Evolutionary conservation across 768 basidiomycete species (phyloP), one percentile per base, ranked within the genome.

Genomic region (Porpolomopsis calyptriformis): DNA sequence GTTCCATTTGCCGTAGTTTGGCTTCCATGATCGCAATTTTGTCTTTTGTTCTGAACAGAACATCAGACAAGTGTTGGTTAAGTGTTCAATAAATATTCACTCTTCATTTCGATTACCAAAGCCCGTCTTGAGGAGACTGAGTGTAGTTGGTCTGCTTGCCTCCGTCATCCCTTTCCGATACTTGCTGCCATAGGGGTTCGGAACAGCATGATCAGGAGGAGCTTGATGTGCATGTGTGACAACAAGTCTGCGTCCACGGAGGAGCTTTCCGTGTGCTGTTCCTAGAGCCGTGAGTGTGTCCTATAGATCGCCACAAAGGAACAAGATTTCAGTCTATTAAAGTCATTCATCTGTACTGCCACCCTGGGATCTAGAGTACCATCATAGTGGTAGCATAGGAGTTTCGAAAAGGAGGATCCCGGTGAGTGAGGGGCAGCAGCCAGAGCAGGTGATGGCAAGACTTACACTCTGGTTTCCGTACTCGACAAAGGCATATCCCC

Each of bases 21-120:
- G 94, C 94, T 64, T 99, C 96, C 74, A 97, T 85, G 56, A 83
- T 77, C 6, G 92, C 91, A 54, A 99, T 99, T 65, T 97, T 96
- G 54, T 80, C 81, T 36, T 74, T 67, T 1, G 88, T 92, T 41
- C 87, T 93, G 56, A 47, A 53, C 10, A 38, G 55, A 55, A 46
- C 41, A 29, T 46, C 20, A 19, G n/a, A n/a, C n/a, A n/a, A n/a
- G 25, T 18, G 35, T 56, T 16, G 57, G 52, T 12, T 24, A 38
- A 46, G 40, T 33, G 14, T 24, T 16, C 7, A 53, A 49, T 10
- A 20, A 25, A 8, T 18, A 61, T 69, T 43, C 27, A 77, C 78
- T 69, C 68, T 52, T 72, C 71, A 65, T 78, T 72, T 57, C 65
- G 76, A 51, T 63, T 65, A 48, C 62, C 63, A 50, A 63, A 56